Conservation (phyloP, 1,139 yeast genomes). For the Eremothecium coryli region DNA sequence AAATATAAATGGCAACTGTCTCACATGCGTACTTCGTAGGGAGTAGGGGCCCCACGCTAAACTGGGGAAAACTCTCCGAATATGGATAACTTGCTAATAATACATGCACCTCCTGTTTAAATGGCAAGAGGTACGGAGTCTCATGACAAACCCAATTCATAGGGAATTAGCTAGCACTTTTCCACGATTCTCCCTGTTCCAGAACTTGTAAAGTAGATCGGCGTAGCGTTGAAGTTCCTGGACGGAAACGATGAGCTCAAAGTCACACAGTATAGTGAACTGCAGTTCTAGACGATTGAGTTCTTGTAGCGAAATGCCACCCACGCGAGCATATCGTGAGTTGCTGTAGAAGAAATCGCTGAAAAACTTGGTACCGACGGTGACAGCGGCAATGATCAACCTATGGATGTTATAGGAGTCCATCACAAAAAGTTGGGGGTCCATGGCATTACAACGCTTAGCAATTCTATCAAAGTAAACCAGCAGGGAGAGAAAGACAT, state of each 20-base stretch:
- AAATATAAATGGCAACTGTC: too few species aligned
- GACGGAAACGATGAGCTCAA: slow-evolving; percentile 74
- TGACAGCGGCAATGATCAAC: slow-evolving; percentile 88
- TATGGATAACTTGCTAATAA: too few species aligned
- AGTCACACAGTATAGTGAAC: slow-evolving; percentile 74
- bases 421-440: slow-evolving; percentile 70
- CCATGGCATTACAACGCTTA: slow-evolving; percentile 59
- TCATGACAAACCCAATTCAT: too few species aligned
- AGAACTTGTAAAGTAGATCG: slow-evolving; percentile 71
- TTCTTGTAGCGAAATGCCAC: slow-evolving; percentile 92
- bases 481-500: slow-evolving; percentile 77
- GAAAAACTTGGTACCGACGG: slow-evolving; percentile 91
- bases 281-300: slow-evolving; percentile 87
- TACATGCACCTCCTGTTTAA: too few species aligned
- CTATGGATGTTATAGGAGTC: slow-evolving; percentile 94
- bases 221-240: slow-evolving; percentile 91
- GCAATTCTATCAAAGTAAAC: slow-evolving; percentile 95
- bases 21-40: too few species aligned
- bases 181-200: slow-evolving; percentile 42
- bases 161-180: too few species aligned
- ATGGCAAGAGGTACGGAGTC: too few species aligned
- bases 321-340: slow-evolving; percentile 93
- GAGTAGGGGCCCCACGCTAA: too few species aligned
- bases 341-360: slow-evolving; percentile 94
- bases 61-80: too few species aligned